A percentile compares a stretch with the other conserved stretches of the same genome.
These are phyloP conservation scores for Suhomyces choctaworum DNA, from an alignment of 1,139 yeast species.

Conservation along the genomic window DNA sequence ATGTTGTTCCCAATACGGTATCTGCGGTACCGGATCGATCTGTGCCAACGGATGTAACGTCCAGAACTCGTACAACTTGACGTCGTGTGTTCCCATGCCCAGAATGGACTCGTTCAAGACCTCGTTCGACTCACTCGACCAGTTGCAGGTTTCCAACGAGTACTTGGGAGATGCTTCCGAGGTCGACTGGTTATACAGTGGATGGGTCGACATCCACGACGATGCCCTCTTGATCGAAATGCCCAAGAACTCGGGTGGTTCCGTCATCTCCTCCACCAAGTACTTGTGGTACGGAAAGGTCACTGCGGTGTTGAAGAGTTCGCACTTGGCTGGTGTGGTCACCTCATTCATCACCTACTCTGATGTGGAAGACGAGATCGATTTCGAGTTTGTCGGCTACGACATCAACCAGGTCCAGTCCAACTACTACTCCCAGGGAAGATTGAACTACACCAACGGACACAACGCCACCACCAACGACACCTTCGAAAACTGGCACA, in stretches of 20 bases:
- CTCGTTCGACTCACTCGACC: conserved; percentile 36
- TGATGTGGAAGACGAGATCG: conserved; percentile 87
- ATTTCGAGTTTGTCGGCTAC: conserved; percentile 81
- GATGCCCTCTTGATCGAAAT: conserved; percentile 67
- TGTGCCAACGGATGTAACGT: conserved; percentile 87
- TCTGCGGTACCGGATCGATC: conserved; percentile 79
- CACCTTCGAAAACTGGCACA: conserved; percentile 71
- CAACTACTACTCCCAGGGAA: conserved; percentile 78
- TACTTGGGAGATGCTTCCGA: conserved; percentile 73
- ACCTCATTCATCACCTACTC: conserved; percentile 84
- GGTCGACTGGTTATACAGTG: conserved; percentile 74
- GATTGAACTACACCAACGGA: conserved; percentile 64
- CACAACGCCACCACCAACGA: conserved; percentile 44
- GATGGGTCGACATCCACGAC: conserved; percentile 57
- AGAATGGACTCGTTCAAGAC: conserved; percentile 37
- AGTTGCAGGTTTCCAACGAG: conserved; percentile 34
- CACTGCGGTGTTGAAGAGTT: conserved; percentile 65
- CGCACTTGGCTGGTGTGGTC: conserved; percentile 78
- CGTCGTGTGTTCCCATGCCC: conserved; percentile 71
- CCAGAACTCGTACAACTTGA: conserved; percentile 56
- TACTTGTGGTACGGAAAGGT: conserved; percentile 89
- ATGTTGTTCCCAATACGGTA: conserved; percentile 82
- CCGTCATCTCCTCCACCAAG: conserved; percentile 77
- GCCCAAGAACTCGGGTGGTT: conserved; percentile 78
- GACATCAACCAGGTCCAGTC: conserved; percentile 66